Base-by-base conservation (phyloP, 139 green algal genomes). In the Micromonas commoda region DNA sequence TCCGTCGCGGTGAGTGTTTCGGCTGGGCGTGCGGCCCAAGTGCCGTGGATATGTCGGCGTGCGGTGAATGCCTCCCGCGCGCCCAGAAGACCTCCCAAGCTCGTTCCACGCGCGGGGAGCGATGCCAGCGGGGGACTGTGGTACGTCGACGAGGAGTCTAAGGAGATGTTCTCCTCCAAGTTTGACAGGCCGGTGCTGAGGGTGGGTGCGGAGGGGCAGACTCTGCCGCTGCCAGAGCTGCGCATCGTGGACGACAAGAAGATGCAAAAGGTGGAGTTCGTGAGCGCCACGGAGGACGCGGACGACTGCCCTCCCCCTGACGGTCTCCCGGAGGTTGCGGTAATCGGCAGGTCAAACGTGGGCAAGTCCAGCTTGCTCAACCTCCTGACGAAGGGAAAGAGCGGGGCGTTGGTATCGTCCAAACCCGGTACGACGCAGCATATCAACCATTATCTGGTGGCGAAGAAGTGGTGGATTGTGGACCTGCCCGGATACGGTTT, bases 401-500 rank as follows among this genome's bases (percentile, higher is more conserved):
- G 81, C 16, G 82, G 96, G 39, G 93, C 93, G 1, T 81, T 90
- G 80, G 89, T 96, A 0, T 97, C 91, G 1, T 96, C 97, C 68
- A 89, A 89, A 54, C 93, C 93, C 66, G 93, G 93, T 64, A 97
- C 96, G 79, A 97, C 93, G 20, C 81, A 80, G 31, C 91, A 84
- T 79, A 97, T 97, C 79, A 97, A 97, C 80, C 92, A 97, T 81
- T 97, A 96, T 73, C 76, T 95, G 2, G 94, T 97, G 79, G 96
- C 97, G 81, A 9, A 34, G 34, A 53, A 52, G 31, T 97, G 91
- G 91, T 97, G 93, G 82, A 78, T 97, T 21, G 93, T 97, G 24
- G 93, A 97, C 80, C 80, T 97, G 9, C 93, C 93, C 9, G 93
- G 93, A 2, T 97, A 97, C 72, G 93, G 93, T 4, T 95, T 91